Conservation (phyloP, 1,139 yeast genomes). For the Meyerozyma athensensis region DNA sequence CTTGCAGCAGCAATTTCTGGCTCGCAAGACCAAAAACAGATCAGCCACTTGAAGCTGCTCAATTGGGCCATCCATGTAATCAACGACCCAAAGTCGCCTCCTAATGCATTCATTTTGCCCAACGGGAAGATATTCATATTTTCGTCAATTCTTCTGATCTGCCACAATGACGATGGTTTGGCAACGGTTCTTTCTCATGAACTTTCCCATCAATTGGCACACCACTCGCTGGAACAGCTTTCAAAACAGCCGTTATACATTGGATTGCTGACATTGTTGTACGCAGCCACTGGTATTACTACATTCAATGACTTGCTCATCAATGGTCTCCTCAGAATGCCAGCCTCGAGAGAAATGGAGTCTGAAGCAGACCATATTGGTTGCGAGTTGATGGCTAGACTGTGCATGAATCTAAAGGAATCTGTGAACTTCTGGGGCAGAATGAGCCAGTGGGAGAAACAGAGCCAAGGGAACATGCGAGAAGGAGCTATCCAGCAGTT, state of each 20-base stretch:
- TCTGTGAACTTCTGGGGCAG: constrained; percentile 79
- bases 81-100: constrained; percentile 64
- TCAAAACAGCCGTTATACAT: constrained; percentile 51
- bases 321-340: constrained; percentile 62
- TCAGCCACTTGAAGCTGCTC: constrained; percentile 31
- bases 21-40: constrained; percentile 26
- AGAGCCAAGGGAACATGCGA: constrained; percentile 14
- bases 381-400: constrained; percentile 81
- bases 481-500: constrained; percentile 51
- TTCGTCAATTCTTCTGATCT: constrained; percentile 71
- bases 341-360: constrained; percentile 90
- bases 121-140: constrained; percentile 94
- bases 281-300: constrained; percentile 28
- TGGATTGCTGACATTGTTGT: constrained; percentile 10
- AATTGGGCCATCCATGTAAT: constrained; percentile 85
- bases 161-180: constrained; percentile 79
- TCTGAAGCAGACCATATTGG: constrained; percentile 96
- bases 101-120: constrained; percentile 94
- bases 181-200: constrained; percentile 95
- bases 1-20: constrained; percentile 51
- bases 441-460: constrained; percentile 60
- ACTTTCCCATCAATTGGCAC: constrained; percentile 87
- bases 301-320: constrained; percentile 51
- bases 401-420: constrained; percentile 75
- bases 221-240: constrained; percentile 82